A percentile compares a stretch with the other conserved stretches of the same genome.
phyloP scores from a whole-genome alignment of 2,329 filamentous ascomycete genomes.

The Whalleya microplaca region DNA sequence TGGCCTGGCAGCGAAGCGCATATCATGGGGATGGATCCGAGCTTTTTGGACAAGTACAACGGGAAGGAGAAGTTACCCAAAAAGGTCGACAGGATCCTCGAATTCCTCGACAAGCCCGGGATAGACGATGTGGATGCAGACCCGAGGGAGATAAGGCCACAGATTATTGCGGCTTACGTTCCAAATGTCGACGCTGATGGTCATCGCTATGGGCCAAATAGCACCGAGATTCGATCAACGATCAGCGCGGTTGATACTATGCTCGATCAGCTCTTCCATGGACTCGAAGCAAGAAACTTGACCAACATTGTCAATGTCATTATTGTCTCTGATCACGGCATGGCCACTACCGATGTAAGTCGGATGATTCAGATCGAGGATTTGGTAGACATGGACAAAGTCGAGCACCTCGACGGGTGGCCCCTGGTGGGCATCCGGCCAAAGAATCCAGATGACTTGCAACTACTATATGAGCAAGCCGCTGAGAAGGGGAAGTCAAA shows the following conservation, averaged over 20 bases:
- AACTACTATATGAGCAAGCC: constrained; percentile 67
- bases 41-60: constrained; percentile 84
- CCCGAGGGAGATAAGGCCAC: constrained; percentile 67
- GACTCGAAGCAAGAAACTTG: constrained; percentile 79
- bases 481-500: constrained; percentile 61
- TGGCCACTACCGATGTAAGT: constrained; percentile 86
- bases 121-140: constrained; percentile 59
- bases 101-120: constrained; percentile 83
- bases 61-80: constrained; percentile 71
- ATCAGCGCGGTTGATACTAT: constrained; percentile 82
- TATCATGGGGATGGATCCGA: constrained; percentile 74
- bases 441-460: constrained; percentile 68
- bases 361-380: constrained; percentile 90
- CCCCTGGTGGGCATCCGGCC: constrained; percentile 87
- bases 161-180: constrained; percentile 92
- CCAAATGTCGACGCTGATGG: constrained; percentile 89
- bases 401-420: constrained; percentile 92
- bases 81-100: constrained; percentile 80
- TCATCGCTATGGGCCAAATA: constrained; percentile 90
- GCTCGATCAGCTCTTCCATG: constrained; percentile 75
- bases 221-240: constrained; percentile 81
- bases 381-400: constrained; percentile 74
- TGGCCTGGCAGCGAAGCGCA: constrained; percentile 96
- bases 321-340: constrained; percentile 96
- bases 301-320: constrained; percentile 91